Conservation (phyloP, 2,329 filamentous ascomycete genomes). For the Diplodia intermedia region DNA sequence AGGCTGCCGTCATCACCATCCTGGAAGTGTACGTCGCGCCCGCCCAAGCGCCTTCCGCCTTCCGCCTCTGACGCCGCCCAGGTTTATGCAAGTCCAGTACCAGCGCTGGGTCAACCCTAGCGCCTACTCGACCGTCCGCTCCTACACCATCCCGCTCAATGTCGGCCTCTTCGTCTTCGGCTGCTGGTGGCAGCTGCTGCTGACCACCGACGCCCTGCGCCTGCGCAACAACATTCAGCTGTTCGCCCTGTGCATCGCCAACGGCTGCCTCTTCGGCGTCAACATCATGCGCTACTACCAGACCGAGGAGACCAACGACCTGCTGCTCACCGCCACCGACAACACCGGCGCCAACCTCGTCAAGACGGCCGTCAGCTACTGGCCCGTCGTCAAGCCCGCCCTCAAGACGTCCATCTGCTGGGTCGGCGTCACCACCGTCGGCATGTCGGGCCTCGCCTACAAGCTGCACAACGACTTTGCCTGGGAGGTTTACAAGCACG, state of each 20-base stretch:
- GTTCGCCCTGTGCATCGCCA: constrained; percentile 36
- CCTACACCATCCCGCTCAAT: constrained; percentile 8
- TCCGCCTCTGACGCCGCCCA: background rate
- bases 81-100: constrained; percentile 14
- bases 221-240: constrained; percentile 40
- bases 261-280: constrained; percentile 36
- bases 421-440: constrained; percentile 30
- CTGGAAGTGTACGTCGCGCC: constrained; percentile 1
- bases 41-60: too few relatives aligned
- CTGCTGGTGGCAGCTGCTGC: constrained; percentile 36
- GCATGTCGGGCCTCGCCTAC: constrained; percentile 32
- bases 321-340: background rate
- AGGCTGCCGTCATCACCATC: constrained; percentile 14
- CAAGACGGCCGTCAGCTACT: constrained; percentile 33
- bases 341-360: constrained; percentile 30
- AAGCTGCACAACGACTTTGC: constrained; percentile 35
- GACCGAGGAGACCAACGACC: background rate
- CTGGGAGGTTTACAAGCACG: constrained; percentile 38
- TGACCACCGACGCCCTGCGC: constrained; percentile 39
- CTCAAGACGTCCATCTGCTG: constrained; percentile 22
- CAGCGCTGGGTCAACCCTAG: constrained; percentile 8
- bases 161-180: constrained; percentile 34
- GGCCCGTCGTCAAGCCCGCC: constrained; percentile 29
- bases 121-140: background rate
- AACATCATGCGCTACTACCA: constrained; percentile 36